Conservation (phyloP, 108 stramenopile species). For the Cyclotella choctawhatcheeana region DNA sequence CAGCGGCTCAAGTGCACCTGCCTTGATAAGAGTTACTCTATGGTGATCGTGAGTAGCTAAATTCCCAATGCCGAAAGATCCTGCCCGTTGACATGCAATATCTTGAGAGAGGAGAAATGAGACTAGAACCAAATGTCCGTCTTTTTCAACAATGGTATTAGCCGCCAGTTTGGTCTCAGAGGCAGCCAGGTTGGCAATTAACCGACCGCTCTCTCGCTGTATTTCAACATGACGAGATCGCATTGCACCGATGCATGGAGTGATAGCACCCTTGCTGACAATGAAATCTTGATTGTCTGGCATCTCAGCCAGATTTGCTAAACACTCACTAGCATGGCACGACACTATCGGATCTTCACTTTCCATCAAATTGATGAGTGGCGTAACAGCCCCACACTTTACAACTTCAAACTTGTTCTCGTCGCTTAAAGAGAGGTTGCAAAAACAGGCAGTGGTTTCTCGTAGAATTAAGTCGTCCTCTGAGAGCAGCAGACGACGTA, state of each 20-base stretch:
- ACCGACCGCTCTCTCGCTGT: constrained; percentile 82
- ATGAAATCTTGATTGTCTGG: constrained; percentile 74
- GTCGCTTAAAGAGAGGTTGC: constrained; percentile 74
- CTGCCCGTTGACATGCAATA: constrained; percentile 72
- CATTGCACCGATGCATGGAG: constrained; percentile 78
- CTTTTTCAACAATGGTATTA: constrained; percentile 58
- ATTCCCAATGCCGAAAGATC: constrained; percentile 84
- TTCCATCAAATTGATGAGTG: constrained; percentile 70
- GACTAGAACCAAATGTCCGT: constrained; percentile 77
- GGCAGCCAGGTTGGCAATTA: constrained; percentile 77
- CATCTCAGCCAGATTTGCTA: constrained; percentile 85
- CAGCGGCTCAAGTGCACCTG: constrained; percentile 82
- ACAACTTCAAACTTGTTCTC: constrained; percentile 87
- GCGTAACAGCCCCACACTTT: constrained; percentile 70
- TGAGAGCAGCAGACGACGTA: constrained; percentile 68
- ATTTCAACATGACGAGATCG: constrained; percentile 79
- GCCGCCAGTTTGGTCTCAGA: constrained; percentile 45
- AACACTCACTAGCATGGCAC: constrained; percentile 71
- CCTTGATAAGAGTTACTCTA: constrained; percentile 62
- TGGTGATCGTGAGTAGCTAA: constrained; percentile 69
- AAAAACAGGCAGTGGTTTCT: constrained; percentile 75
- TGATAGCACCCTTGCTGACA: constrained; percentile 70
- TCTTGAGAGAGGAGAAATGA: constrained; percentile 85
- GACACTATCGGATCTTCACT: constrained; percentile 71
- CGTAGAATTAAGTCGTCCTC: constrained; percentile 77